Base-by-base conservation (phyloP, 257 asterid genomes). In the Cruciata laevipes region DNA sequence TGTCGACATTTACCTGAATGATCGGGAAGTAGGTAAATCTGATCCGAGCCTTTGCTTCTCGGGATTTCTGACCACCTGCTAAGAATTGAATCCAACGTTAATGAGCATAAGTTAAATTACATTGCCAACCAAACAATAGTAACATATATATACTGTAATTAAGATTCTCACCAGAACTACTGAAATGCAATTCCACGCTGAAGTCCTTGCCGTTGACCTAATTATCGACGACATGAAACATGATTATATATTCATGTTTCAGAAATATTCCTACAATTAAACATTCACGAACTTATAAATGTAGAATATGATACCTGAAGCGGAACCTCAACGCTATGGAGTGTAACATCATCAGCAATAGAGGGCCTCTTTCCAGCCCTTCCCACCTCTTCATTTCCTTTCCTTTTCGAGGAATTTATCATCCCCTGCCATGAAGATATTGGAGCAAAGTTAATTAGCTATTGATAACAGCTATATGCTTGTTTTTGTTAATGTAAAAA, bases 11-110 rank as follows among this genome's bases (percentile, higher is more conserved):
- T n/a, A 87, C 97, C 91, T 80, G 65, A 16, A 75, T 64, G 64
- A 81, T 68, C 18, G 97, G 97, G 71, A 87, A 83, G 81, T 85
- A 90, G 40, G 84, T 85, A 63, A 87, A 87, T 66, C 73, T 87
- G 63, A 90, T 75, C 53, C 95, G 83, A 58, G 97, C 95, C 83
- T 87, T 80, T 68, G 91, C 97, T 72, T 79, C 84, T 0, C 35
- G 67, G 35, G 69, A 32, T 63, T 71, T 77, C 71, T 77, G n/a
- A n/a, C n/a, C 70, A 53, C 32, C 57, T 56, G 83, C 94, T 80
- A 78, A 66, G 53, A 59, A 72, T 49, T 49, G 25, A 35, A 65
- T 70, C 68, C 60, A 47, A 71, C 25, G 10, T 11, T 4, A 63
- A 57, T 32, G 58, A 76, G 14, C 52, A 24, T 25, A 49, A 56